Base-by-base conservation (phyloP, 1,284 basidiomycete species). In the Boletellus sp. region DNA sequence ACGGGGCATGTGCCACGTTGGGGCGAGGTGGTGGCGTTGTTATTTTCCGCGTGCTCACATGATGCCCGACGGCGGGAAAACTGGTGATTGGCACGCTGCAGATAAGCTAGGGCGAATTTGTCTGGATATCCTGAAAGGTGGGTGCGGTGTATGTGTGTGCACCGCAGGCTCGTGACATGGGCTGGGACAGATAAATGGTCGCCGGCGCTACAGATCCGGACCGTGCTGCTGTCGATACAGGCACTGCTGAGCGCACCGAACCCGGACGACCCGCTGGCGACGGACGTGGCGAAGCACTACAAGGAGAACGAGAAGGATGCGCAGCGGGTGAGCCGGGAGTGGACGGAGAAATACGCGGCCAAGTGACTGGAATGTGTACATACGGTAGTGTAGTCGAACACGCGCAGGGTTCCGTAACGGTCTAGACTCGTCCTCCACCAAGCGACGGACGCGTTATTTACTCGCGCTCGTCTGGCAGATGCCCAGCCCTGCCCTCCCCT, bases 61-160 rank as follows among this genome's bases (percentile, higher is more conserved):
- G 10, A 56, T 42, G 22, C 39, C 50, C 54, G 50, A 55, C 42
- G 51, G 50, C 32, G 47, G 41, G 18, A n/a, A n/a, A n/a, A n/a
- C 33, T 26, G 30, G 48, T 24, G 49, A 28, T 22, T 41, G 21
- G 15, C 22, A 33, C 37, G 30, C 15, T 36, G 19, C 63, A 97
- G 95, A 98, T 74, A 98, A 98, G 73, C 89, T 99, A 39, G 96
- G 96, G 26, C 83, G 96, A 22, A 99, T 99, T 74, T 99, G 97
- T 71, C 77, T 99, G 56, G 97, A 99, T 70, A 99, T 99, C 64
- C 77, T 98, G 65, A 98, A 98, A 80, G 91, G 91, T 87, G 58
- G 47, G 74, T 62, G 51, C 32, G 26, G 37, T 22, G 38, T 16
- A 50, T n/a, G 38, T 41, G 15, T 24, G 13, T 28, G 18, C 19